Evolutionary conservation across 768 basidiomycete species (phyloP), one percentile per base, ranked within the genome.

Genomic region (Lactifluus rugatus): DNA sequence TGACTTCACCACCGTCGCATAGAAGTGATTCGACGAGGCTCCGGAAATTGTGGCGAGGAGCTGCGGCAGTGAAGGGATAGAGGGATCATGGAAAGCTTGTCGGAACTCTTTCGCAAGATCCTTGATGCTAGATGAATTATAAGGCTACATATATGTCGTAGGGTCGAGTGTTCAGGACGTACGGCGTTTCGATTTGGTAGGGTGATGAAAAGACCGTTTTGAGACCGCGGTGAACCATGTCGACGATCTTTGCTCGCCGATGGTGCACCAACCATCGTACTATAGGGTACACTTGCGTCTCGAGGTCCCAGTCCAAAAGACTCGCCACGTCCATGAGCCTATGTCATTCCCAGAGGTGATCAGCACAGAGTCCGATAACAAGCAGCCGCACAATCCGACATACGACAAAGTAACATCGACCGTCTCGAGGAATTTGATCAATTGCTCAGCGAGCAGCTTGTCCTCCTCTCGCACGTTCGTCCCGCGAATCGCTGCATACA

Each of bases 241-340:
- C 93, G 44, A 96, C 85, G 26, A 98, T 75, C 64, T 91, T 91
- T 5, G 92, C 95, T 66, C 90, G 81, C 53, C 90, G 80, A 71
- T 93, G 93, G 58, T 90, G 84, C 31, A 97, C 88, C 31, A 99
- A 77, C 81, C 93, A 93, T 17, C 91, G 82, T 9, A 95, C 94
- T n/a, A 89, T 82, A 0, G 93, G 89, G 66, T 88, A 89, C 0
- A 95, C 78, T 65, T 95, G 90, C 0, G 80, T 75, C 63, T 91
- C 83, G 7, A 91, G 72, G 62, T 93, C 85, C 82, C 90, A 90
- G 57, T 92, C 89, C 41, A 94, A 72, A 36, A 89, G 68, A 66
- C 78, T 84, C 2, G 86, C 86, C 77, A 93, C 84, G 63, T 92
- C 89, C 14, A 81, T 81, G 34, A 93, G 75, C 46, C 88, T 60